Conservation (phyloP, 257 asterid genomes). For the Solanum sitiens region DNA sequence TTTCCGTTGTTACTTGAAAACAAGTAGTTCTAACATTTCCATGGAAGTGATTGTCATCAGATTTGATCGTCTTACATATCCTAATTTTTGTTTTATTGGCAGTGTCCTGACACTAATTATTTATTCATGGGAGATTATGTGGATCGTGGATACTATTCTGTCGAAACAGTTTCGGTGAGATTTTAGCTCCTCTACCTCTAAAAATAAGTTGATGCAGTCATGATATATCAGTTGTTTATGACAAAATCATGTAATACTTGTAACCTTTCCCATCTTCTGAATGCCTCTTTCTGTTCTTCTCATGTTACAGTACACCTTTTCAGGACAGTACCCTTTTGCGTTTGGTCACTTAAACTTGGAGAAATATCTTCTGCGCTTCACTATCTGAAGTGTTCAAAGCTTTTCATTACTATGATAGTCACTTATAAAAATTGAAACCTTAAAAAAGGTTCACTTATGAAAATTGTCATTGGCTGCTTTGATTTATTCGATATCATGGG, state of each 20-base stretch:
- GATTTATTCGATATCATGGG: not conserved
- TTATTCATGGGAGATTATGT: conserved; percentile 92
- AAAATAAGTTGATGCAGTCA: not conserved
- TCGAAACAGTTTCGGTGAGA: conserved; percentile 72
- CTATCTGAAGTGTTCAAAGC: not conserved
- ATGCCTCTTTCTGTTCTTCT: not conserved
- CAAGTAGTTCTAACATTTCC: not conserved
- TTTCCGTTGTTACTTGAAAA: not conserved
- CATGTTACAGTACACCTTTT: not conserved
- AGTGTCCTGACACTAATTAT: conserved; percentile 88
- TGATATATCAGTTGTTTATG: not conserved
- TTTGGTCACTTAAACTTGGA: not conserved
- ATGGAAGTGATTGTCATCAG: not conserved
- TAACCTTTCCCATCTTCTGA: not conserved
- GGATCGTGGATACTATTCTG: conserved; percentile 84
- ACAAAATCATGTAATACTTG: not conserved
- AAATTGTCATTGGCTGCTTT: not conserved
- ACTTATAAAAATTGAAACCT: not conserved
- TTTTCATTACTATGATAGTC: not conserved
- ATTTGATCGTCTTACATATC: not conserved
- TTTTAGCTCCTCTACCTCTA: not conserved
- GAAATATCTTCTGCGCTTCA: not conserved
- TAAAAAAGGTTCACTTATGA: not conserved
- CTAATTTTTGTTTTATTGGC: conserved; percentile 18
- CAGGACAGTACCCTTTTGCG: not conserved